phyloP scores from a whole-genome alignment of 1,284 basidiomycete genomes.

The Irpex sp. region DNA sequence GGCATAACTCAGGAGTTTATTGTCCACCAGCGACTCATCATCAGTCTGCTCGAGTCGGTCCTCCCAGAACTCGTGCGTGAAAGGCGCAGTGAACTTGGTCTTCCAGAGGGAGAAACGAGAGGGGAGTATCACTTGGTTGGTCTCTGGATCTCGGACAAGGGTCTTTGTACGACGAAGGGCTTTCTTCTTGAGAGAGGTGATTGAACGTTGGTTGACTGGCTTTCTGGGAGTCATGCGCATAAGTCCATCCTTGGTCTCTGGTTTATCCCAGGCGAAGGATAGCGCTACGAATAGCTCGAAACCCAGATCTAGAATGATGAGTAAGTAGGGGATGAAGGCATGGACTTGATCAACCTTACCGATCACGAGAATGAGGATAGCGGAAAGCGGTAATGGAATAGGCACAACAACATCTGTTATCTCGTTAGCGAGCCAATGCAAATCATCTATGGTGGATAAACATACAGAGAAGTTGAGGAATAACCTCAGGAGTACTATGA shows the following conservation, averaged over 20 bases:
- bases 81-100: conserved; percentile 42
- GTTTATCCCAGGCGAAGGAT: conserved; percentile 67
- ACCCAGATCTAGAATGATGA: conserved; percentile 45
- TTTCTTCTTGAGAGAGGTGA: conserved; percentile 48
- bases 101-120: conserved; percentile 34
- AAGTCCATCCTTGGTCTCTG: conserved; percentile 56
- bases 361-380: conserved; percentile 65
- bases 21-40: conserved; percentile 55
- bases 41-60: conserved; percentile 49
- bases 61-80: conserved; percentile 56
- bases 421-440: background rate
- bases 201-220: conserved; percentile 58
- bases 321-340: background rate
- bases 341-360: conserved; percentile 32
- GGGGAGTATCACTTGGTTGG: conserved; percentile 37
- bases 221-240: conserved; percentile 66
- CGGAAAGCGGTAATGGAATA: conserved; percentile 59
- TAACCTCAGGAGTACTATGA: conserved; percentile 66
- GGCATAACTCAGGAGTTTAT: conserved; percentile 58
- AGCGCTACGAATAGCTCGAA: conserved; percentile 66
- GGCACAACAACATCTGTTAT: conserved; percentile 59
- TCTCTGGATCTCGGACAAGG: conserved; percentile 50
- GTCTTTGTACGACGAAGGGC: conserved; percentile 57
- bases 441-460: conserved; percentile 2
- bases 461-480: conserved; percentile 60